A percentile compares a stretch with the other conserved stretches of the same genome.
Evolutionary conservation across 2,329 filamentous ascomycete species (phyloP).

Genomic region (Nigrograna mackinnonii): DNA sequence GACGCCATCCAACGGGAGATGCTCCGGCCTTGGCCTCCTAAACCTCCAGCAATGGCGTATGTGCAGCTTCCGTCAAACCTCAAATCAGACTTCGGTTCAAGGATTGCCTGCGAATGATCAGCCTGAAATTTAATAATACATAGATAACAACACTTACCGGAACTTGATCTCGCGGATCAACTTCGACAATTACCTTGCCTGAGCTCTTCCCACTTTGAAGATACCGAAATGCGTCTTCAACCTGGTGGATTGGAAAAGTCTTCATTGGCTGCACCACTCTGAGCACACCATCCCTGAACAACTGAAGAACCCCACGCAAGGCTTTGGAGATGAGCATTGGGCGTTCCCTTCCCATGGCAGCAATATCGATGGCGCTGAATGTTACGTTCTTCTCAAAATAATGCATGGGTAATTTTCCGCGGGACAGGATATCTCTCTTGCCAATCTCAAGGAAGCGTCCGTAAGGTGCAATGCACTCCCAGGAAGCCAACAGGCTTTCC

Average conservation of each 20-base stretch:
- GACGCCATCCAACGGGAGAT: not conserved
- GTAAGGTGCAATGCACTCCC: constrained; percentile 26
- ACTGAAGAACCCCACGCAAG: not conserved
- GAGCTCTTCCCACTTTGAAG: not conserved
- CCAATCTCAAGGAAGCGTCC: constrained; percentile 24
- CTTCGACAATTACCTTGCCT: not conserved
- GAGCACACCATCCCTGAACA: not conserved
- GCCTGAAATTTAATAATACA: no score
- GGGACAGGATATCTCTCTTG: not conserved
- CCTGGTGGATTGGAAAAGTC: not conserved
- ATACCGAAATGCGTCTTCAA: not conserved
- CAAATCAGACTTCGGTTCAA: not conserved
- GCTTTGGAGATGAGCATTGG: not conserved
- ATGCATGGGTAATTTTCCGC: constrained; percentile 2
- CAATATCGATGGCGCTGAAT: not conserved
- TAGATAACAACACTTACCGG: no score
- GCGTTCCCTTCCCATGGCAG: not conserved
- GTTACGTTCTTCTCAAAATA: not conserved
- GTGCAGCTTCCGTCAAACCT: not conserved
- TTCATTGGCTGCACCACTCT: not conserved
- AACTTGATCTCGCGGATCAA: no score
- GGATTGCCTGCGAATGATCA: no score
- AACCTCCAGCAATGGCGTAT: not conserved
- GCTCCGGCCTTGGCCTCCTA: not conserved
- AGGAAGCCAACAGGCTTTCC: constrained; percentile 20